Conservation (phyloP, 371 early-diverging fungal species). For the Lichtheimia corymbifera region DNA sequence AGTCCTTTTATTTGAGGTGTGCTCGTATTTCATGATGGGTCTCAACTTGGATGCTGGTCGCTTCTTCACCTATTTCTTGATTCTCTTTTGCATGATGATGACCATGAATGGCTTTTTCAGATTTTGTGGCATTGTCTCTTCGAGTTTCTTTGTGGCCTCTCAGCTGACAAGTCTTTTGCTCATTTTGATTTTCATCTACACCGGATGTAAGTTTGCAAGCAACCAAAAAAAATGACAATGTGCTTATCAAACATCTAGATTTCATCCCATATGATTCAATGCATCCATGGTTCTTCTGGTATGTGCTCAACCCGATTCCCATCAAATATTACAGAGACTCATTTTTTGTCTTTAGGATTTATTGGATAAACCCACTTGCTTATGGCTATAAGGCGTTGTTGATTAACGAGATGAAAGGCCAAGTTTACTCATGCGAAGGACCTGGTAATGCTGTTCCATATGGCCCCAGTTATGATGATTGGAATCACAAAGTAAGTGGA, state of each 20-base stretch:
- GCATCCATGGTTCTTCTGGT: slow-evolving; percentile 63
- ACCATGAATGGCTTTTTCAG: slow-evolving; percentile 52
- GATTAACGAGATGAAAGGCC: slow-evolving; percentile 73
- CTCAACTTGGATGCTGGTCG: slow-evolving; percentile 46
- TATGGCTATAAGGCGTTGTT: slow-evolving; percentile 73
- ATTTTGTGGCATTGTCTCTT: slow-evolving; percentile 45
- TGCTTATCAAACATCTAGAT: slow-evolving; percentile 10
- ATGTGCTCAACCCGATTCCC: neutral
- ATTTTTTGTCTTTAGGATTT: slow-evolving; percentile 55
- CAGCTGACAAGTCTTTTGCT: slow-evolving; percentile 50
- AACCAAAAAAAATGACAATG: too few relatives aligned
- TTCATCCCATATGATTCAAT: slow-evolving; percentile 21
- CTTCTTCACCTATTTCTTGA: slow-evolving; percentile 48
- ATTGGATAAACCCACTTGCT: slow-evolving; percentile 72
- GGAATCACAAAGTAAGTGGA: slow-evolving; percentile 60
- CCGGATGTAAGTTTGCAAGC: slow-evolving; percentile 35
- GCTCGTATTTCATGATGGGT: slow-evolving; percentile 53
- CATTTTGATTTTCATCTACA: slow-evolving; percentile 48
- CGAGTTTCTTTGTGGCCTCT: slow-evolving; percentile 49
- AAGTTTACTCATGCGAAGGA: slow-evolving; percentile 54
- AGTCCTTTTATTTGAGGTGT: slow-evolving; percentile 23
- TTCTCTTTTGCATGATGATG: slow-evolving; percentile 36
- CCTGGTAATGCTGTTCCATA: slow-evolving; percentile 52
- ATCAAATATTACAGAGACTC: too few relatives aligned
- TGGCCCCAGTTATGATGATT: slow-evolving; percentile 55